phyloP scores from a whole-genome alignment of 495 filamentous ascomycete genomes.

The Penicillium fimorum region DNA sequence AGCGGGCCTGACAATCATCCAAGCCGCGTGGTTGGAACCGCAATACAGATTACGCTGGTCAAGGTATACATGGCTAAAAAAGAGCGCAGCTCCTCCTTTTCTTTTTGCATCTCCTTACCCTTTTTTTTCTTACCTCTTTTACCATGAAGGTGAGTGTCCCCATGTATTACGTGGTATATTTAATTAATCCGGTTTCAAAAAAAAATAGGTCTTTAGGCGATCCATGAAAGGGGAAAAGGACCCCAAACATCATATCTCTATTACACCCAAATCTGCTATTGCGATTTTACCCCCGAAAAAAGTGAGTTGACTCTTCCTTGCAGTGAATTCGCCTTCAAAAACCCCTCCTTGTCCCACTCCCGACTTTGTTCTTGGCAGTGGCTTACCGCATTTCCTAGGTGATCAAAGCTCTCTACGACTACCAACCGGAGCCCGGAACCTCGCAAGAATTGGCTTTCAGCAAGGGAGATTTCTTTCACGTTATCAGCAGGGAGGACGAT shows the following conservation, averaged over 20 bases:
- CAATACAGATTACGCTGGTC: slow-evolving; percentile 15
- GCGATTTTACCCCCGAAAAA: slow-evolving; percentile 96
- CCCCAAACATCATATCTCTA: slow-evolving; percentile 74
- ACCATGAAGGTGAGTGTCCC: slow-evolving; percentile 30
- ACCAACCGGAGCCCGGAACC: slow-evolving; percentile 64
- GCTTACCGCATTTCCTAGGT: slow-evolving; percentile 58
- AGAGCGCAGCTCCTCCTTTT: slow-evolving; percentile 15
- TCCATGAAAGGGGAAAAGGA: slow-evolving; percentile 87
- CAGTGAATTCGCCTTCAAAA: slow-evolving; percentile 7
- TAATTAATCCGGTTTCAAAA: slow-evolving; percentile 16
- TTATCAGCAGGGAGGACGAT: slow-evolving; percentile 94
- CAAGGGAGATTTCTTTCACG: slow-evolving; percentile 97
- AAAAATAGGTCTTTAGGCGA: slow-evolving; percentile 69
- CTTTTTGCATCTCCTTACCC: slow-evolving; percentile 13
- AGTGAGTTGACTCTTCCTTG: slow-evolving; percentile 49
- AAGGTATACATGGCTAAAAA: slow-evolving; percentile 3
- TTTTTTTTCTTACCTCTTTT: slow-evolving; percentile 3
- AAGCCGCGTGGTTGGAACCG: slow-evolving; percentile 25
- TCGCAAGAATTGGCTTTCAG: slow-evolving; percentile 82
- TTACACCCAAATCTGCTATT: slow-evolving; percentile 89
- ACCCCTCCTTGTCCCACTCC: slow-evolving; percentile 18
- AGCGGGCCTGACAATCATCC: slow-evolving; percentile 20
- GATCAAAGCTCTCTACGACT: slow-evolving; percentile 94
- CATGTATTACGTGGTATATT: slow-evolving; percentile 17
- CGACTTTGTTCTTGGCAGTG: slow-evolving; percentile 14